Percentiles rank a stretch among this genome's conserved stretches.
Evolutionary conservation across 306 rosid species (phyloP).

Genomic region (Bauhinia variegata): DNA sequence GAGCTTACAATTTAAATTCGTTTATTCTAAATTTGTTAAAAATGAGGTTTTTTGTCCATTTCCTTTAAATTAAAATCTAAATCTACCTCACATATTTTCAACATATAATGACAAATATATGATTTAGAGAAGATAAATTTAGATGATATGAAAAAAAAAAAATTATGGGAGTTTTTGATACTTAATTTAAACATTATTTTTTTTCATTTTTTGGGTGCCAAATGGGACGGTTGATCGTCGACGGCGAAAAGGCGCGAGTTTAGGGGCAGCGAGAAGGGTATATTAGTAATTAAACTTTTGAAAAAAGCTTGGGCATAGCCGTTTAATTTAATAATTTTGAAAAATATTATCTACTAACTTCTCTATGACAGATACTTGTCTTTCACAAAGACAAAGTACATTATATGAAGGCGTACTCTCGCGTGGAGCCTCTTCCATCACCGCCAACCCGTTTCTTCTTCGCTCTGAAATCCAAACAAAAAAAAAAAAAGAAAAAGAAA

Average conservation of each 20-base stretch:
- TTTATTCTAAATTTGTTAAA: too few species aligned
- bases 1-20: too few species aligned
- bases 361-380: slow-evolving; percentile 6
- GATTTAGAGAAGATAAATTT: too few species aligned
- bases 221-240: not conserved
- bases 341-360: slow-evolving; percentile 36
- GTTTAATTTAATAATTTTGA: slow-evolving; percentile 56
- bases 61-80: too few species aligned
- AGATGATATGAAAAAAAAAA: too few species aligned
- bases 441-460: slow-evolving; percentile 33
- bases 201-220: too few species aligned
- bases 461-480: slow-evolving; percentile 26
- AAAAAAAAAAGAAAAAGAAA: not conserved
- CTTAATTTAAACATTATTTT: too few species aligned
- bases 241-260: not conserved
- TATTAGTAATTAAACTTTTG: slow-evolving; percentile 10
- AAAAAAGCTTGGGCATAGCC: slow-evolving; percentile 37
- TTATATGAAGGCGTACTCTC: slow-evolving; percentile 19
- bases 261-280: slow-evolving; percentile 14
- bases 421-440: slow-evolving; percentile 36
- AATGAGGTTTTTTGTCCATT: too few species aligned
- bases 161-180: too few species aligned
- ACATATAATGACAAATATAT: too few species aligned
- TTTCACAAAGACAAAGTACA: slow-evolving; percentile 29
- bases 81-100: too few species aligned